A percentile compares a stretch with the other conserved stretches of the same genome.
phyloP scores from a whole-genome alignment of 225 moss, liverwort and hornwort species.

The Anthoceros angustus region DNA sequence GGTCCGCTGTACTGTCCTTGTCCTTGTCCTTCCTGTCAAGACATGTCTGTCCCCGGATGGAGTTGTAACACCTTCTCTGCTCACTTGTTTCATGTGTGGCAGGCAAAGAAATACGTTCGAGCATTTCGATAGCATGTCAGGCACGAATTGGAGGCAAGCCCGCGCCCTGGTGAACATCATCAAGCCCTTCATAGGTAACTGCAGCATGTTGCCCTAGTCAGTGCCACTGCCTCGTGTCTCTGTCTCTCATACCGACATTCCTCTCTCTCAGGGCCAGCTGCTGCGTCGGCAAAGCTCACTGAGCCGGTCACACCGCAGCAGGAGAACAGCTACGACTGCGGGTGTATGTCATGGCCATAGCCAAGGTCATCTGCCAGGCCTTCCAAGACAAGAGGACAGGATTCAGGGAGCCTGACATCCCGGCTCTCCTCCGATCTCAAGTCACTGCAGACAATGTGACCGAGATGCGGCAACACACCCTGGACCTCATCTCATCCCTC shows the following conservation, averaged over 20 bases:
- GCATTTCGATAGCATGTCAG: conserved; percentile 80
- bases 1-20: conserved; percentile 16
- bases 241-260: background rate
- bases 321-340: conserved; percentile 77
- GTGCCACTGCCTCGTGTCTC: background rate
- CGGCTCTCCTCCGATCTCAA: conserved; percentile 28
- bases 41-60: background rate
- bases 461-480: conserved; percentile 36
- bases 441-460: conserved; percentile 41
- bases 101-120: conserved; percentile 63
- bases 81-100: conserved; percentile 12
- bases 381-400: conserved; percentile 41
- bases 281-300: conserved; percentile 30
- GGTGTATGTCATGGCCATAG: conserved; percentile 69
- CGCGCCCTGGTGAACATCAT: conserved; percentile 45
- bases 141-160: conserved; percentile 54
- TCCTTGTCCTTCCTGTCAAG: too few relatives aligned
- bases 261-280: conserved; percentile 21
- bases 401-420: conserved; percentile 33
- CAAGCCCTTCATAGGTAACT: conserved; percentile 50
- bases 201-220: background rate
- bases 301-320: conserved; percentile 63
- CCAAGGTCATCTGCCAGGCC: conserved; percentile 49
- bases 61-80: background rate
- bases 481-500: conserved; percentile 48